These are phyloP conservation scores for Berberis thunbergii DNA, from an alignment of 164 flowering plant species.

Conservation along the genomic window DNA sequence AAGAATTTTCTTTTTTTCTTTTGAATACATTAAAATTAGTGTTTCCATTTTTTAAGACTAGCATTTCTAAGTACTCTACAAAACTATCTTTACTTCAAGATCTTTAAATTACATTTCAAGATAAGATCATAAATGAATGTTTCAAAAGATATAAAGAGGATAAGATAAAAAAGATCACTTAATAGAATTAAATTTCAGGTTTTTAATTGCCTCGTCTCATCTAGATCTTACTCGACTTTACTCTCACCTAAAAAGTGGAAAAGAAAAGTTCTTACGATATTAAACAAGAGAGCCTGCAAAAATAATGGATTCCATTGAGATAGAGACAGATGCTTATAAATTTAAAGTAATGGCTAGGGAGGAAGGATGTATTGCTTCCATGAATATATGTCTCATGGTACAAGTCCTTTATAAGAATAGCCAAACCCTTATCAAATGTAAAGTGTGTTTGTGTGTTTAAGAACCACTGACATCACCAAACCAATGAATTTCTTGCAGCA, in stretches of 20 bases:
- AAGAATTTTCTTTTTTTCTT: no score
- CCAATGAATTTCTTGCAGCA: not conserved
- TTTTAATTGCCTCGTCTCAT: not conserved
- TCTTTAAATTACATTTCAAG: no score
- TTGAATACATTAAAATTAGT: no score
- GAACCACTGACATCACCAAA: not conserved
- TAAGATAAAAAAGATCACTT: not conserved
- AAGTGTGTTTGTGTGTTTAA: not conserved
- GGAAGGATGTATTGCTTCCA: not conserved
- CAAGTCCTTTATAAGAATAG: not conserved
- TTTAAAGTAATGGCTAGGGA: not conserved
- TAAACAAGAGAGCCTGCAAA: not conserved
- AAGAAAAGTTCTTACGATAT: not conserved
- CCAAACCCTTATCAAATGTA: not conserved
- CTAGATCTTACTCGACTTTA: not conserved
- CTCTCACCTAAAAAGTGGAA: not conserved
- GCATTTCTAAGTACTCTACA: no score
- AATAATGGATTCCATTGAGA: conserved; percentile 9
- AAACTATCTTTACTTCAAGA: no score
- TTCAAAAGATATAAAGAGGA: no score
- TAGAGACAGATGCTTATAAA: not conserved
- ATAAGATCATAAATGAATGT: no score
- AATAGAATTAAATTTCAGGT: not conserved
- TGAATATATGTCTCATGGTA: not conserved
- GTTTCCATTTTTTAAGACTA: no score